A percentile compares a stretch with the other conserved stretches of the same genome.
Conservation (phyloP, 257 asterid species). For the Capsicum baccatum region DNA sequence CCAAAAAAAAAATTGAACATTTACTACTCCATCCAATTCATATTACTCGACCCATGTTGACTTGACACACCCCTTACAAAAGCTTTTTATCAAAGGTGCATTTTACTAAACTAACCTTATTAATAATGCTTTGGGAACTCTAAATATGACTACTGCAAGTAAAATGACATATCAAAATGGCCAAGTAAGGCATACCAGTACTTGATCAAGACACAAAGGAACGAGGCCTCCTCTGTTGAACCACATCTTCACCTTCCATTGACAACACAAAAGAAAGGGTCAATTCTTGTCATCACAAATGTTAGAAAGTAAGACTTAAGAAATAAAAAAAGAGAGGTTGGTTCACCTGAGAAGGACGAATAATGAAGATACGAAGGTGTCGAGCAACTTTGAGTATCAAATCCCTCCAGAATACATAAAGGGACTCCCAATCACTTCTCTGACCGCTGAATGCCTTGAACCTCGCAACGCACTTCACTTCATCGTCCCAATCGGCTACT, state of each 20-base stretch:
- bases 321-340: too few species aligned
- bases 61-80: too few species aligned
- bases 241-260: slow-evolving; percentile 48
- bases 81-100: too few species aligned
- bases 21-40: neutral
- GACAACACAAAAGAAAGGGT: neutral
- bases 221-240: slow-evolving; percentile 58
- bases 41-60: too few species aligned
- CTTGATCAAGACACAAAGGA: slow-evolving; percentile 77
- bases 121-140: too few species aligned
- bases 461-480: slow-evolving; percentile 49
- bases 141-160: too few species aligned
- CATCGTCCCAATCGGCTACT: slow-evolving; percentile 79
- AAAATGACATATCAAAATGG: too few species aligned
- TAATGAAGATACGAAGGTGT: slow-evolving; percentile 57
- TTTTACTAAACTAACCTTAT: too few species aligned
- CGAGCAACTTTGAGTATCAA: slow-evolving; percentile 70
- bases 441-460: slow-evolving; percentile 90
- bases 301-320: too few species aligned
- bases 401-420: slow-evolving; percentile 77
- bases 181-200: slow-evolving; percentile 40
- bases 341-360: slow-evolving; percentile 60
- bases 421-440: slow-evolving; percentile 80
- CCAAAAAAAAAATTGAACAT: neutral
- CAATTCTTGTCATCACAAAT: neutral